Percentiles rank a stretch among this genome's conserved stretches.
Evolutionary conservation across 306 rosid species (phyloP).

Genomic region (Castanea sativa): DNA sequence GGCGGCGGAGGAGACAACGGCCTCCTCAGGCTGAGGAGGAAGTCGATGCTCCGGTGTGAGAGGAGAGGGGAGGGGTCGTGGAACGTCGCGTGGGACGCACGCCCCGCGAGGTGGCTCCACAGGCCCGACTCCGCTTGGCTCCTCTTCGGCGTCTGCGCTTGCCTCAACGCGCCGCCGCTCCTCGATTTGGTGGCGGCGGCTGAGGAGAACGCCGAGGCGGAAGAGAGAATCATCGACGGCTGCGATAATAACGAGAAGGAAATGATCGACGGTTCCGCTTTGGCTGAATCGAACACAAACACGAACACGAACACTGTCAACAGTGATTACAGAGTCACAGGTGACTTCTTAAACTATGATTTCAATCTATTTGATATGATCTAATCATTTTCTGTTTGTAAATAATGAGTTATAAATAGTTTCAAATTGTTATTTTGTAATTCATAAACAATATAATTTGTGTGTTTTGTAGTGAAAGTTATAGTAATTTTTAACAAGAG

Average conservation of each 20-base stretch:
- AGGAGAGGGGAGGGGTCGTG: constrained; percentile 87
- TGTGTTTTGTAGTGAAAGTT: too few species aligned
- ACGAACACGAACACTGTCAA: constrained; percentile 26
- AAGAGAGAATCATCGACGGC: constrained; percentile 15
- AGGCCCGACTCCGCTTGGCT: constrained; percentile 87
- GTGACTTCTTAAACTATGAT: constrained; percentile 28
- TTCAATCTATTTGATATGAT: not conserved
- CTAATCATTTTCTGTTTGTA: too few species aligned
- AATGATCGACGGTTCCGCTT: constrained; percentile 17
- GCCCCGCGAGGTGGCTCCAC: constrained; percentile 96
- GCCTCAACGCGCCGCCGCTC: constrained; percentile 59
- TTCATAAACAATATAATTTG: too few species aligned
- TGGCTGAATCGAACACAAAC: constrained; percentile 3
- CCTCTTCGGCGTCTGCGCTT: constrained; percentile 80
- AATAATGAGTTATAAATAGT: too few species aligned
- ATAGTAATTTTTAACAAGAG: too few species aligned
- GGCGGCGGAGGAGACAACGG: not conserved
- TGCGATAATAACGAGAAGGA: constrained; percentile 11
- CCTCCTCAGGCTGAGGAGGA: constrained; percentile 31
- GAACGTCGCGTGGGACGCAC: constrained; percentile 90
- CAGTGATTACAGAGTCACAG: constrained; percentile 67
- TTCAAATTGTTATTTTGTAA: too few species aligned
- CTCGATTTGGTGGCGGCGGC: not conserved
- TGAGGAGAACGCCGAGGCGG: not conserved
- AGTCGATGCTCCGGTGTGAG: constrained; percentile 41